Evolutionary conservation across 2,329 filamentous ascomycete genomes (phyloP), one percentile per base, ranked within the genome.

Genomic region (Alternaria panax): DNA sequence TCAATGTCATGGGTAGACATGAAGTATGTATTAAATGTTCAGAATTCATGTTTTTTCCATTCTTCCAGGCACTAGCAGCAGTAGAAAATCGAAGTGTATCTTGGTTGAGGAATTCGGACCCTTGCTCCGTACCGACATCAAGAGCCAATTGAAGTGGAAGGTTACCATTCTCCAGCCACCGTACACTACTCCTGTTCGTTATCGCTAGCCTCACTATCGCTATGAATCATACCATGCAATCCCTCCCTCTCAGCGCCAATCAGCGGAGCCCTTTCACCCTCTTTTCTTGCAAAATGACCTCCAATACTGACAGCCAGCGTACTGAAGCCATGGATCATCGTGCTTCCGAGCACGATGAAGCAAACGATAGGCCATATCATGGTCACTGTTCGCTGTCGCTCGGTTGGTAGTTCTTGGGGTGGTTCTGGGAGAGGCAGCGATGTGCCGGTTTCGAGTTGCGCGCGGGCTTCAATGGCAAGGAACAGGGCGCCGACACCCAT

Each of bases 401-500:
- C 59, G 0, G 74, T 72, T 0, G 75, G 74, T 5, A 74, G 57
- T 34, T 78, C 66, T 4, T 67, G 58, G 0, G 81, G 81, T 2
- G 83, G 83, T 52, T 80, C 71, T 1, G 80, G 75, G 9, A 83
- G 66, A 2, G 83, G 83, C 1, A 79, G 64, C 5, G 80, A 81
- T 0, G 78, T 80, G 9, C 79, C 81, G 0, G 79, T 85, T 64
- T 86, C 84, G 0, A 87, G 76, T 57, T 84, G 78, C 0, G 82
- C 83, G 24, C 84, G 75, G 0, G 83, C 82, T 75, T 87, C 85
- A 45, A 87, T 85, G 2, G 84, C 83, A 1, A 87, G 79, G 72
- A 87, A 87, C 7, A 87, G 71, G 0, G 82, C 85, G 2, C 84
- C 85, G 1, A 87, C 79, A 18, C 85, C 85, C 80, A 87, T 86